phyloP scores from a whole-genome alignment of 208 protist genomes.

The Borovskyia barvae region DNA sequence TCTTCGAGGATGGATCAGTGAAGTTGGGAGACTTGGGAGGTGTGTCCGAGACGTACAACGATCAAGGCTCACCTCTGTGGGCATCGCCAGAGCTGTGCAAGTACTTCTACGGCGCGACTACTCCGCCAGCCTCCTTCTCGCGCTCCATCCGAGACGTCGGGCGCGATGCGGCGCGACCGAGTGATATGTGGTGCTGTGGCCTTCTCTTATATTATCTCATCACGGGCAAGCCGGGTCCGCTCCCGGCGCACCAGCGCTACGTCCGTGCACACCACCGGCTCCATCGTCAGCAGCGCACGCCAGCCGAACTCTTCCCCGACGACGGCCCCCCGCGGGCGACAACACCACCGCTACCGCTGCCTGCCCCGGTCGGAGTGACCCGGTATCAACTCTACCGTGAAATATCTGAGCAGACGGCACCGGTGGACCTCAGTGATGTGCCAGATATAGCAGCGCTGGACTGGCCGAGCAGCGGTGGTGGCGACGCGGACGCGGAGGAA shows the following conservation, averaged over 20 bases:
- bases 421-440: constrained; percentile 50
- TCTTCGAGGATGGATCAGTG: constrained; percentile 73
- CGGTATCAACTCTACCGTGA: constrained; percentile 74
- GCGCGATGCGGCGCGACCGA: constrained; percentile 20
- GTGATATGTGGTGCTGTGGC: constrained; percentile 87
- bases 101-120: constrained; percentile 51
- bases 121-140: constrained; percentile 17
- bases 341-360: neutral
- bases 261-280: constrained; percentile 25
- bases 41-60: constrained; percentile 51
- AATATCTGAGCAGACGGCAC: constrained; percentile 43
- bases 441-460: constrained; percentile 33
- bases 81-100: constrained; percentile 85
- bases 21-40: constrained; percentile 78
- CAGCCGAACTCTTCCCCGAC: no score
- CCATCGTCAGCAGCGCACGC: constrained; percentile 2
- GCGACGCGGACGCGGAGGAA: neutral
- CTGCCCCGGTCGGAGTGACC: no score
- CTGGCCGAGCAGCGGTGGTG: neutral
- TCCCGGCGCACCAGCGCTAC: constrained; percentile 46
- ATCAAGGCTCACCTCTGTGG: constrained; percentile 82
- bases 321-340: no score
- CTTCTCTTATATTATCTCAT: constrained; percentile 77
- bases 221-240: constrained; percentile 48
- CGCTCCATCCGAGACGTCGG: constrained; percentile 12